Conservation (phyloP, 179 eudicot genomes). For the Nepenthes alata region DNA sequence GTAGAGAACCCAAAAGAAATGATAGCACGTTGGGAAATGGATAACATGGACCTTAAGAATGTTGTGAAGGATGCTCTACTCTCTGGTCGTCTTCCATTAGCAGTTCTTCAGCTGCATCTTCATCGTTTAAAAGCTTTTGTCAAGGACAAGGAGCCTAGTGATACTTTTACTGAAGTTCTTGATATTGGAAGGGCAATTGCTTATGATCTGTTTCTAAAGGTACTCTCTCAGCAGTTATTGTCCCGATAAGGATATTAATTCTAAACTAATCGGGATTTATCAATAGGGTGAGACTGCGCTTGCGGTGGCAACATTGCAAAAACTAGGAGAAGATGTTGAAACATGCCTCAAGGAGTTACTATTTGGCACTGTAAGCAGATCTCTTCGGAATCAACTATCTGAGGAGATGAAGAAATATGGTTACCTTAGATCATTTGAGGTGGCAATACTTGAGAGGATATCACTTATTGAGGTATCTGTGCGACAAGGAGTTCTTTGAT, state of each 20-base stretch:
- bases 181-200: constrained; percentile 84
- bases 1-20: constrained; percentile 83
- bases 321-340: constrained; percentile 93
- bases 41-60: constrained; percentile 63
- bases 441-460: constrained; percentile 56
- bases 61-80: constrained; percentile 80
- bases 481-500: neutral
- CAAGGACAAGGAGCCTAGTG: constrained; percentile 44
- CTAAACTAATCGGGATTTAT: neutral
- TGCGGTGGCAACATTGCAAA: constrained; percentile 73
- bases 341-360: constrained; percentile 66
- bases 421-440: constrained; percentile 62
- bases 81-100: constrained; percentile 94
- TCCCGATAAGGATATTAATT: neutral
- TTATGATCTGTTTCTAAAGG: constrained; percentile 83
- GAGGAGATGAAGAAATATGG: constrained; percentile 62
- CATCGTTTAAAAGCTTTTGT: constrained; percentile 35
- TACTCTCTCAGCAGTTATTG: constrained; percentile 22
- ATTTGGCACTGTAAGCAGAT: constrained; percentile 76
- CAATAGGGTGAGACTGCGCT: constrained; percentile 76
- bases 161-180: constrained; percentile 80
- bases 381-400: constrained; percentile 58
- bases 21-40: constrained; percentile 92
- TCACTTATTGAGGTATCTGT: constrained; percentile 72
- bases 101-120: constrained; percentile 94